Base-by-base conservation (phyloP, 768 basidiomycete genomes). In the Mycena latifolia region DNA sequence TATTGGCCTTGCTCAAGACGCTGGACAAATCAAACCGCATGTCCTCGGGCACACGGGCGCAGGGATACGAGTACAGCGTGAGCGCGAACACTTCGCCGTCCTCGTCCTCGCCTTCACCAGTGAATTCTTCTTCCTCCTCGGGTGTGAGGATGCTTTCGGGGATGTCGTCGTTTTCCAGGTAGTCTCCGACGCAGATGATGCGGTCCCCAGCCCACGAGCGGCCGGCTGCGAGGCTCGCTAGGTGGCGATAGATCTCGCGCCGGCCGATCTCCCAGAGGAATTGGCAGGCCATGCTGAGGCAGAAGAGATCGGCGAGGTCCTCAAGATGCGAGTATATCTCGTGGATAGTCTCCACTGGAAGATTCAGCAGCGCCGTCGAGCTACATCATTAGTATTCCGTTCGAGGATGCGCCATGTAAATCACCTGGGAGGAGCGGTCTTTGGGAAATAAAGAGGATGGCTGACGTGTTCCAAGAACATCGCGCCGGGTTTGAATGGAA, bases 161-260 rank as follows among this genome's bases (percentile, higher is more conserved):
- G 1, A 66, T 48, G 37, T 66, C 65, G 5, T 54, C 48, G 35
- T 58, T 47, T 5, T 37, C 2, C 22, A 59, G 65, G 31, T 61
- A 53, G 28, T 61, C 60, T 1, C 65, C 65, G 18, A 55, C 46
- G 47, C 65, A 66, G 11, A 61, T 28, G 35, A 66, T 27, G 46
- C 65, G 66, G 31, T 67, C 48, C 10, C 65, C 65, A 2, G n/a
- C 41, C 60, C 65, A 67, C 10, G 51, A 54, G 24, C 9, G 18
- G 17, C 20, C 12, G n/a, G 31, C 45, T 12, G 58, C 58, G 3
- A 25, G 2, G 4, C 3, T 15, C 18, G 46, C n/a, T 18, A 56
- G 1, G 15, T n/a, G 59, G 24, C 27, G 31, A 37, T 61, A 56
- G 9, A 63, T 31, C n/a, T 43, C 3, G 5, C 35, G 35, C 18